A percentile compares a stretch with the other conserved stretches of the same genome.
phyloP scores from a whole-genome alignment of 2,329 filamentous ascomycete species.

The Penicillium decumbens region DNA sequence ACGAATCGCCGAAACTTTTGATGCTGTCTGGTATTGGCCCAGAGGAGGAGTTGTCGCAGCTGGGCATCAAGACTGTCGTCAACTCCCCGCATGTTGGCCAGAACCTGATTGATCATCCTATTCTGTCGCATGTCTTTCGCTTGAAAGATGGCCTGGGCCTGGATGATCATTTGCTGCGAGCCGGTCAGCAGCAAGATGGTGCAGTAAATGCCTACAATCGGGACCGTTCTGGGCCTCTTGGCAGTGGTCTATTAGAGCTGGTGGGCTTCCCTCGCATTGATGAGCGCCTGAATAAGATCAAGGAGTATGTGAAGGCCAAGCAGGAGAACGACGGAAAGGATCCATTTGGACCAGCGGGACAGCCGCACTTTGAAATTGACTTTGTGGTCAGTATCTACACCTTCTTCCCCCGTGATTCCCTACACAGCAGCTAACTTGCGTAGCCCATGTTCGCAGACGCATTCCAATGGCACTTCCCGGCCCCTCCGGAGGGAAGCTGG shows the following conservation, averaged over 20 bases:
- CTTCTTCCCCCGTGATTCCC: no score
- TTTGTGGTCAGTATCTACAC: conserved; percentile 43
- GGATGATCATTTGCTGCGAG: conserved; percentile 37
- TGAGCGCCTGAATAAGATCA: conserved; percentile 41
- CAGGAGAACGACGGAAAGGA: conserved; percentile 42
- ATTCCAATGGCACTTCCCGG: conserved; percentile 47
- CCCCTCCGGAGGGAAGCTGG: conserved; percentile 44
- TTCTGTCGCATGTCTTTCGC: conserved; percentile 38
- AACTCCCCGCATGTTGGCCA: conserved; percentile 23
- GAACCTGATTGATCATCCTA: conserved; percentile 35
- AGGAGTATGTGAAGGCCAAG: conserved; percentile 45
- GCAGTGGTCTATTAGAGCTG: conserved; percentile 12
- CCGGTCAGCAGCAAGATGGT: conserved; percentile 35
- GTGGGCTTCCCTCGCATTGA: conserved; percentile 18
- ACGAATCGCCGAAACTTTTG: conserved; percentile 50
- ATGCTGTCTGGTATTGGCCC: conserved; percentile 49
- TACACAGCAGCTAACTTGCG: neutral
- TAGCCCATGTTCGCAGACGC: conserved; percentile 50
- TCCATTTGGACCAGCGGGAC: conserved; percentile 52
- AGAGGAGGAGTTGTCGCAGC: conserved; percentile 11
- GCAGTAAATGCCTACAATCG: no score
- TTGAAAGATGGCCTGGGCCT: conserved; percentile 41
- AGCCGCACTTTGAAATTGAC: conserved; percentile 59
- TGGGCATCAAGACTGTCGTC: conserved; percentile 27
- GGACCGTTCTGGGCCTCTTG: conserved; percentile 17